A percentile compares a stretch with the other conserved stretches of the same genome.
Conservation (phyloP, 176 grass and related monocot species). For the Pharus latifolius region DNA sequence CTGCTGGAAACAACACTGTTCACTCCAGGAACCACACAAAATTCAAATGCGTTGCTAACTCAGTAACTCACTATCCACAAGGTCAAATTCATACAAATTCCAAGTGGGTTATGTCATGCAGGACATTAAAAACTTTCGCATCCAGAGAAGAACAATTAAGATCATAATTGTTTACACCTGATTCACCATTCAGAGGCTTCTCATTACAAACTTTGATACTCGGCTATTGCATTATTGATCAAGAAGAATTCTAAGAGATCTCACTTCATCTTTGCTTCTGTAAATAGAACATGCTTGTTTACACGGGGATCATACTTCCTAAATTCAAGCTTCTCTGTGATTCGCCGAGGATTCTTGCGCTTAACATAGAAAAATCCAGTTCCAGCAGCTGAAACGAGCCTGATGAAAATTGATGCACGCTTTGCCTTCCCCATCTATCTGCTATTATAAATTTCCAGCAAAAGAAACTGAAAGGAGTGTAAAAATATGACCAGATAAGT, state of each 20-base stretch:
- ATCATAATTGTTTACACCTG: not conserved
- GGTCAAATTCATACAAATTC: not conserved
- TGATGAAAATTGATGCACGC: constrained; percentile 54
- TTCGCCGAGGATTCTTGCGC: constrained; percentile 54
- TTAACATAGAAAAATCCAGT: constrained; percentile 69
- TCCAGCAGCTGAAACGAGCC: constrained; percentile 61
- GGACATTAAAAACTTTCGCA: not conserved
- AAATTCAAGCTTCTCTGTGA: constrained; percentile 71
- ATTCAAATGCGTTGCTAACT: not conserved
- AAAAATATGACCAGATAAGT: not conserved
- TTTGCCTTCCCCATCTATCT: constrained; percentile 61
- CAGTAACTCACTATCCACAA: not conserved
- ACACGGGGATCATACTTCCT: constrained; percentile 61
- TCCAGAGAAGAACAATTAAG: not conserved
- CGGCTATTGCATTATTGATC: not conserved
- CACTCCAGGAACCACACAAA: not conserved
- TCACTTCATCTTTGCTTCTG: constrained; percentile 79
- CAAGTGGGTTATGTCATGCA: no score
- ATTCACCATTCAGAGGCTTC: not conserved
- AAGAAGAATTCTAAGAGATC: not conserved
- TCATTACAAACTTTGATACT: not conserved
- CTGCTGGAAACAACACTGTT: no score
- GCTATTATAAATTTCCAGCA: not conserved
- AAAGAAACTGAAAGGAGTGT: not conserved
- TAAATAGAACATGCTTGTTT: constrained; percentile 66